phyloP scores from a whole-genome alignment of 257 asterid genomes.

The Capsicum pubescens region DNA sequence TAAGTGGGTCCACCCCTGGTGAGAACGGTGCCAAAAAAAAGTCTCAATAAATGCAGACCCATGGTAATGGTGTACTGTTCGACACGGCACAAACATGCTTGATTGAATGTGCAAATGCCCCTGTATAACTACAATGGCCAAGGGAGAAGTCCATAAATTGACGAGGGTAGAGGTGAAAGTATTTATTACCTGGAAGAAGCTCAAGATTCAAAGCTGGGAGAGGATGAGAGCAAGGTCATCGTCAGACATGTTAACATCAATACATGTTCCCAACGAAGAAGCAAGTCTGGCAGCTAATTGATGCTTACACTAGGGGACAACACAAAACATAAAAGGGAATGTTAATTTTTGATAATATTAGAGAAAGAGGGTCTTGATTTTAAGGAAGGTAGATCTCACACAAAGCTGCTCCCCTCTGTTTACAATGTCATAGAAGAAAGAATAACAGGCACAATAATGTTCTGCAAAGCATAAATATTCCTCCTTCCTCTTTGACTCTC shows the following conservation, averaged over 20 bases:
- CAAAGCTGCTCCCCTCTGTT: constrained; percentile 94
- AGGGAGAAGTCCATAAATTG: not conserved
- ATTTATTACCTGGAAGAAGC: not conserved
- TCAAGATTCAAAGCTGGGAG: constrained; percentile 52
- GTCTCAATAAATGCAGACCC: not conserved
- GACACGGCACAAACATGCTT: not conserved
- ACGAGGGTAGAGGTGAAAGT: not conserved
- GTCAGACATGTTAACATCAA: constrained; percentile 67
- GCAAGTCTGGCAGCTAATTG: constrained; percentile 96
- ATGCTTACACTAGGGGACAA: constrained; percentile 78
- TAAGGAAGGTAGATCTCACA: constrained; percentile 49
- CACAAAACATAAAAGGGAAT: not conserved
- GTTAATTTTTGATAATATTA: not conserved
- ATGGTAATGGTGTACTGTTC: not conserved
- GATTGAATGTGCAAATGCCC: not conserved
- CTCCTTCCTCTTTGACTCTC: constrained; percentile 88
- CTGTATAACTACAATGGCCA: not conserved
- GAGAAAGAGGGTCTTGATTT: not conserved
- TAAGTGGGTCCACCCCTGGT: not conserved
- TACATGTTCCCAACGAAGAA: constrained; percentile 63
- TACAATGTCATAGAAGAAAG: constrained; percentile 88
- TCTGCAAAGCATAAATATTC: constrained; percentile 81
- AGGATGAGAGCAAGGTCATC: constrained; percentile 77
- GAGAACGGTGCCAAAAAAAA: not conserved
- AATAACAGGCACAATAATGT: constrained; percentile 83